Evolutionary conservation across 2,329 filamentous ascomycete genomes (phyloP).

Genomic region (Venturia nashicola): DNA sequence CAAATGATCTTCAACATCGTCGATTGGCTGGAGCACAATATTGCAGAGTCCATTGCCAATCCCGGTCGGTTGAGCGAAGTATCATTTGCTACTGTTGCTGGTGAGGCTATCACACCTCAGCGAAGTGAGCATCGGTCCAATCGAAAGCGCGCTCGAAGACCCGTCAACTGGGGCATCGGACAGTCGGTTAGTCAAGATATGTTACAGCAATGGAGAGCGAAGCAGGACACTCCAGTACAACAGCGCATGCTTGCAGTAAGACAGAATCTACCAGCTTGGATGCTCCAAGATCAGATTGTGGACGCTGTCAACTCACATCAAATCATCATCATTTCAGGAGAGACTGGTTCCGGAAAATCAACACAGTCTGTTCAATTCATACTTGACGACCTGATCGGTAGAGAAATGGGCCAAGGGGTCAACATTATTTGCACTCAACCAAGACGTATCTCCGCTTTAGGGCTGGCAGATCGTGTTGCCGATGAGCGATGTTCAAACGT

Average conservation of each 20-base stretch:
- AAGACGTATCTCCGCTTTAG: slow-evolving; percentile 83
- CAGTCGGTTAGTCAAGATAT: slow-evolving; percentile 45
- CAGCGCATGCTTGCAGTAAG: slow-evolving; percentile 65
- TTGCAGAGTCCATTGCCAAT: slow-evolving; percentile 69
- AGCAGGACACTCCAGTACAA: slow-evolving; percentile 53
- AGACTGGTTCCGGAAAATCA: slow-evolving; percentile 93
- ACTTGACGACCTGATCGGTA: slow-evolving; percentile 75
- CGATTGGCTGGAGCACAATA: slow-evolving; percentile 82
- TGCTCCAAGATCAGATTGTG: slow-evolving; percentile 64
- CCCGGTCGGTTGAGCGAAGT: slow-evolving; percentile 79
- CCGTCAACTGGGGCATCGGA: slow-evolving; percentile 51
- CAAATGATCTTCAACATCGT: slow-evolving; percentile 84
- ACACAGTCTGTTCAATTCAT: slow-evolving; percentile 96
- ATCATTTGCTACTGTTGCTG: slow-evolving; percentile 60
- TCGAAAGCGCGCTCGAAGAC: not conserved
- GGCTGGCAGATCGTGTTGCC: slow-evolving; percentile 85
- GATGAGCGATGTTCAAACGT: slow-evolving; percentile 76
- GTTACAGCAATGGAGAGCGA: slow-evolving; percentile 51
- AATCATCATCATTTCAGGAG: slow-evolving; percentile 92
- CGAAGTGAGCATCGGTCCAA: not conserved
- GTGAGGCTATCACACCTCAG: slow-evolving; percentile 17
- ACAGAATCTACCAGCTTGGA: slow-evolving; percentile 75
- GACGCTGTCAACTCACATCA: slow-evolving; percentile 62
- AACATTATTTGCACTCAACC: slow-evolving; percentile 97
- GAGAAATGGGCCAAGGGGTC: slow-evolving; percentile 59